Conservation (phyloP, 2,329 filamentous ascomycete species). For the Rosellinia necatrix region DNA sequence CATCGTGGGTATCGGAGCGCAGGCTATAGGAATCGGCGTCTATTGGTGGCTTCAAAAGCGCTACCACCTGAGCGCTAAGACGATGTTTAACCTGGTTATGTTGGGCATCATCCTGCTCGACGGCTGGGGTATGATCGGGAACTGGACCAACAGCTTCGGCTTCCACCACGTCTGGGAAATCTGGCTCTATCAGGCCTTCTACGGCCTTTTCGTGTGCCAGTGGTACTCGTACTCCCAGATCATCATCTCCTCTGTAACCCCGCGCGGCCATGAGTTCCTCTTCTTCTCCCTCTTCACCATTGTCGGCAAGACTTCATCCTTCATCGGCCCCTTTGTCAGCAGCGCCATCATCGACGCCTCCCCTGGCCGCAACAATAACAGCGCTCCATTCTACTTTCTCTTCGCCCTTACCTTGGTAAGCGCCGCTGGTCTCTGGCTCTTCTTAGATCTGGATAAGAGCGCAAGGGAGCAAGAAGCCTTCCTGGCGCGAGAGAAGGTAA, state of each 20-base stretch:
- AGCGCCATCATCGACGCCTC: slow-evolving; percentile 70
- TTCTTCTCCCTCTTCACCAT: slow-evolving; percentile 74
- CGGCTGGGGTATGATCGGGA: slow-evolving; percentile 52
- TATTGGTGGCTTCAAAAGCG: slow-evolving; percentile 67
- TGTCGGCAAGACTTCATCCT: slow-evolving; percentile 69
- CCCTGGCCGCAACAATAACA: slow-evolving; percentile 58
- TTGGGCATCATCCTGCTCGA: slow-evolving; percentile 65
- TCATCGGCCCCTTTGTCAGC: slow-evolving; percentile 71
- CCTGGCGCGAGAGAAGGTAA: slow-evolving; percentile 45
- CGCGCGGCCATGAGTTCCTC: slow-evolving; percentile 69
- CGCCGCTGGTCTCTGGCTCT: slow-evolving; percentile 56
- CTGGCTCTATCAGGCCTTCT: slow-evolving; percentile 57
- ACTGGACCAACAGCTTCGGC: slow-evolving; percentile 50
- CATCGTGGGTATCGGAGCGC: slow-evolving; percentile 67
- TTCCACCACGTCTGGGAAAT: slow-evolving; percentile 53
- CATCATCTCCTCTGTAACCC: slow-evolving; percentile 72
- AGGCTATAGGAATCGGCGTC: slow-evolving; percentile 63
- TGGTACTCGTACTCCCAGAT: slow-evolving; percentile 75
- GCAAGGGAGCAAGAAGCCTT: slow-evolving; percentile 62
- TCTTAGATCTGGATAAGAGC: slow-evolving; percentile 66
- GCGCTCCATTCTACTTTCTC: slow-evolving; percentile 69
- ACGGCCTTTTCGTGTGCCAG: slow-evolving; percentile 69
- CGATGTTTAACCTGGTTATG: slow-evolving; percentile 70
- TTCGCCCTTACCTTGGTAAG: slow-evolving; percentile 62
- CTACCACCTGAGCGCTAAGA: slow-evolving; percentile 65